Base-by-base conservation (phyloP, 2,329 filamentous ascomycete genomes). In the Simplicillium aogashimaense region DNA sequence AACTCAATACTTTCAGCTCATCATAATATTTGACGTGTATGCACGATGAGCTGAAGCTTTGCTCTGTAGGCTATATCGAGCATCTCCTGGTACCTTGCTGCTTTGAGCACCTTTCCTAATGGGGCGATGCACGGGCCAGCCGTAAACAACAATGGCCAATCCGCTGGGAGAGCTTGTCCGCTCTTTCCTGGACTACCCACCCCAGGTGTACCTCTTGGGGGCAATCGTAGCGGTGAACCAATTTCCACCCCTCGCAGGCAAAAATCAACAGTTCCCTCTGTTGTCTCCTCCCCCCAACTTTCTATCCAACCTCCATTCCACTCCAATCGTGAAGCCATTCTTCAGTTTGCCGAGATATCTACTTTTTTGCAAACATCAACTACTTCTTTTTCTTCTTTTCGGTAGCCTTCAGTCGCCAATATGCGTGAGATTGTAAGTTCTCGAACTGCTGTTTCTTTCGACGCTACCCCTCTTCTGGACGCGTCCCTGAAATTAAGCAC, bases 401-500 rank as follows among this genome's bases (percentile, higher is more conserved):
- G 50, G 46, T 45, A 46, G 45, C 44, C 48, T 43, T 45, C 47
- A 45, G 50, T 47, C 54, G 52, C 58, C 65, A 78, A 63, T 53
- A 81, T 81, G 77, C 77, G 77, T 72, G 77, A 81, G 67, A 81
- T 81, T 66, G 78, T 82, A 67, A 65, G 76, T 78, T 36, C 38
- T 38, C 38, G 9, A 25, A 9, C 20, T 25, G 20, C 20, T 6
- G 20, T 25, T 25, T 25, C 6, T 9, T 25, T 25, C 20, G 20
- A 25, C 20, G 20, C 20, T 25, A 35, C 38, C 34, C 35, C 40
- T 44, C 43, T 48, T 43, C 45, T 51, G 49, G 20, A 25, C 20
- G 20, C 20, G 20, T 25, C 20, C 20, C 20, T 25, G 9, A 25
- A 25, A 25, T 25, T 25, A 25, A 25, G 20, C 20, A 25, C 20